Percentiles rank a stretch among this genome's conserved stretches.
These are phyloP conservation scores for Alopecurus myosuroides DNA, from an alignment of 176 grass and related monocot species.

Conservation along the genomic window DNA sequence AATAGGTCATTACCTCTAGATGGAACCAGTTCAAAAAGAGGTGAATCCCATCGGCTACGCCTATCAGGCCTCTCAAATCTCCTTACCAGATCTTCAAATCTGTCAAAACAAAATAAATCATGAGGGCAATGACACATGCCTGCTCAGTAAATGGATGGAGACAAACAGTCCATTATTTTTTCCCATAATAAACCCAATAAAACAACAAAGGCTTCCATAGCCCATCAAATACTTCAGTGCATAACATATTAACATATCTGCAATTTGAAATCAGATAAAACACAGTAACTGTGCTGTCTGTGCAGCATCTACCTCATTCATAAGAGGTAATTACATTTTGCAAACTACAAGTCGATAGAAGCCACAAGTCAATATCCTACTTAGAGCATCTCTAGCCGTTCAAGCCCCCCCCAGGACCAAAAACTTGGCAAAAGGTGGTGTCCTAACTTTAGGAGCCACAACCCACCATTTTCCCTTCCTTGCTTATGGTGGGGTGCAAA, in stretches of 20 bases:
- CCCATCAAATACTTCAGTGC: not conserved
- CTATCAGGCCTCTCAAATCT: conserved; percentile 94
- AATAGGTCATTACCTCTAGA: conserved; percentile 56
- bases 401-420: too few species aligned
- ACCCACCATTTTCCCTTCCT: too few species aligned
- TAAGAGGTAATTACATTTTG: not conserved
- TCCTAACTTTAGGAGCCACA: too few species aligned
- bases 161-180: not conserved
- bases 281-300: not conserved
- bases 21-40: conserved; percentile 89
- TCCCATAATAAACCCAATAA: not conserved
- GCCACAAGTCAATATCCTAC: too few species aligned
- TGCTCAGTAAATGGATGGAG: not conserved
- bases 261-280: not conserved
- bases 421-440: too few species aligned
- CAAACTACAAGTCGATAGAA: not conserved
- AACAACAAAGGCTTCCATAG: conserved; percentile 6
- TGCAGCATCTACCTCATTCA: not conserved
- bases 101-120: conserved; percentile 21
- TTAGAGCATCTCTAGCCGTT: too few species aligned
- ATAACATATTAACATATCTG: not conserved
- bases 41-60: conserved; percentile 87
- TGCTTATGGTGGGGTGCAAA: too few species aligned
- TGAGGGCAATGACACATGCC: not conserved
- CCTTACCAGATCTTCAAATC: conserved; percentile 81